phyloP scores from a whole-genome alignment of 306 rosid genomes.

The Vigna angularis region DNA sequence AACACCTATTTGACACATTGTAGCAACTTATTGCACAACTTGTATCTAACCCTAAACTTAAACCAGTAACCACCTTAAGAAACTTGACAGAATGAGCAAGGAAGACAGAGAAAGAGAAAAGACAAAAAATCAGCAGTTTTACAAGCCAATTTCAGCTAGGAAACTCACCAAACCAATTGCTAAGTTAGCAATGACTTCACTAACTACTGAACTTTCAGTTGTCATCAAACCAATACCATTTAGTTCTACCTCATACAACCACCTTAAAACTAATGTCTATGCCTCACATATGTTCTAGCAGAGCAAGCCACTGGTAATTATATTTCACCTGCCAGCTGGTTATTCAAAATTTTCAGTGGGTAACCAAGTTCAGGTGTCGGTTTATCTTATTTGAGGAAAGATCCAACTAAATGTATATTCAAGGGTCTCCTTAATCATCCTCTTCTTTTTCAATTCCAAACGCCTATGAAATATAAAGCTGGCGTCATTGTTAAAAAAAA shows the following conservation, averaged over 20 bases:
- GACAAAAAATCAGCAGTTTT: background rate
- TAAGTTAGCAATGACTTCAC: background rate
- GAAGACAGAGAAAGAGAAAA: background rate
- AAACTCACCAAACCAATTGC: conserved; percentile 28
- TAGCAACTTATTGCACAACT: background rate
- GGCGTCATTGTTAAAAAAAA: background rate
- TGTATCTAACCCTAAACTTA: conserved; percentile 20
- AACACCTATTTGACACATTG: background rate
- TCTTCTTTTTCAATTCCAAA: conserved; percentile 6
- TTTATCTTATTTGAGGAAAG: background rate
- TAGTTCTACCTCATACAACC: background rate
- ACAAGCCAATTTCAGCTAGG: conserved; percentile 2
- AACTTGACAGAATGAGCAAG: background rate
- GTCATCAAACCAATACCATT: conserved; percentile 4
- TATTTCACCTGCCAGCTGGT: background rate
- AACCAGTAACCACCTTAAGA: background rate
- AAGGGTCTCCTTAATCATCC: background rate
- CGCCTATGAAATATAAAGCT: conserved; percentile 5
- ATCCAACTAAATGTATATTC: conserved; percentile 12
- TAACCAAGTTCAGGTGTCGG: background rate
- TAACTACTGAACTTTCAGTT: background rate
- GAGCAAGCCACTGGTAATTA: background rate
- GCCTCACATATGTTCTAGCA: background rate
- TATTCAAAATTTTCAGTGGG: background rate
- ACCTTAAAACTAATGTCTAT: background rate